Percentiles rank a stretch among this genome's conserved stretches.
Conservation (phyloP, 2,329 filamentous ascomycete genomes). For the Pseudophaeomoniella oleicola region DNA sequence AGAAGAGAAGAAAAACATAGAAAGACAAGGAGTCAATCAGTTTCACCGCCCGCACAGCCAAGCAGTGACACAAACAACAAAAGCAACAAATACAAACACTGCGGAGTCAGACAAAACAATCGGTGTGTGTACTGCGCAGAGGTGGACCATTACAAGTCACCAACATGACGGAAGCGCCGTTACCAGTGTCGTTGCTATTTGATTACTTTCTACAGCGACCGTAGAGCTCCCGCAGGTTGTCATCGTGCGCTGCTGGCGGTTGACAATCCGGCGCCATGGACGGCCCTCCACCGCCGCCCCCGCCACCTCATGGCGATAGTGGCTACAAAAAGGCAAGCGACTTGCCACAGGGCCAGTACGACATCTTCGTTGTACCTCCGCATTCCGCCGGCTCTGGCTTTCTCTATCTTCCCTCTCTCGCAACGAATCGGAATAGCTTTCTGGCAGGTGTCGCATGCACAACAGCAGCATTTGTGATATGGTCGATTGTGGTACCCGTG, state of each 20-base stretch:
- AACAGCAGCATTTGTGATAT: slow-evolving; percentile 57
- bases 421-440: slow-evolving; percentile 80
- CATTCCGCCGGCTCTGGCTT: slow-evolving; percentile 82
- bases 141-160: neutral
- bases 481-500: slow-evolving; percentile 57
- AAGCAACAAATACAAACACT: too few species aligned
- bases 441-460: slow-evolving; percentile 71
- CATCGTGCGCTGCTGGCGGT: neutral
- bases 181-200: neutral
- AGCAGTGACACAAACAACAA: too few species aligned
- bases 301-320: slow-evolving; percentile 70
- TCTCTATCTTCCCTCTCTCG: slow-evolving; percentile 81
- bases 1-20: too few species aligned
- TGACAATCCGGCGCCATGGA: slow-evolving; percentile 16
- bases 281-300: slow-evolving; percentile 49
- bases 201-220: neutral
- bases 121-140: neutral
- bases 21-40: too few species aligned
- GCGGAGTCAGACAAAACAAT: too few species aligned
- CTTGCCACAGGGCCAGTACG: slow-evolving; percentile 79
- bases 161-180: neutral
- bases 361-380: slow-evolving; percentile 92
- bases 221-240: neutral
- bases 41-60: too few species aligned
- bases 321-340: slow-evolving; percentile 54